phyloP scores from a whole-genome alignment of 805 yeast species.

The Debaryomyces hansenii region DNA sequence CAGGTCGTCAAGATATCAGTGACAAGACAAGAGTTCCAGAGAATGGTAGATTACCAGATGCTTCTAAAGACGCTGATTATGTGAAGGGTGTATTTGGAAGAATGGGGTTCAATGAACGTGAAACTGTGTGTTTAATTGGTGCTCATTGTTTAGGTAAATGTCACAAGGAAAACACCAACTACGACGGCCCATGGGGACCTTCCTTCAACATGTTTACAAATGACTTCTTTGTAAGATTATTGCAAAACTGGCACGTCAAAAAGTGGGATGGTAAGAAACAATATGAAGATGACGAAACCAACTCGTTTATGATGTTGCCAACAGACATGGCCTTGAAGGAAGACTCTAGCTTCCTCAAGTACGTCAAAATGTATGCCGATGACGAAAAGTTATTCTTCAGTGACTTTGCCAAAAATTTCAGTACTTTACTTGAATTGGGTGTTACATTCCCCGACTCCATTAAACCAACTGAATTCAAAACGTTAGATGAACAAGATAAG shows the following conservation, averaged over 20 bases:
- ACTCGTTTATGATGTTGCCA: slow-evolving; percentile 55
- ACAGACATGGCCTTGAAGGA: slow-evolving; percentile 55
- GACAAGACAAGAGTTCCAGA: slow-evolving; percentile 54
- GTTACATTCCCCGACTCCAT: slow-evolving; percentile 50
- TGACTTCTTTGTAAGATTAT: slow-evolving; percentile 38
- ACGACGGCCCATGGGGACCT: slow-evolving; percentile 47
- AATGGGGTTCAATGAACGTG: slow-evolving; percentile 45
- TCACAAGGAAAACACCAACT: slow-evolving; percentile 38
- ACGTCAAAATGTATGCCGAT: slow-evolving; percentile 48
- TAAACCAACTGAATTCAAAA: slow-evolving; percentile 52
- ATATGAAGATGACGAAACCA: slow-evolving; percentile 39
- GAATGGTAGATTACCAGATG: slow-evolving; percentile 75
- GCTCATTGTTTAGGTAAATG: slow-evolving; percentile 45
- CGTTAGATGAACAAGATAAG: slow-evolving; percentile 66
- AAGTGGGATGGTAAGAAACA: slow-evolving; percentile 43
- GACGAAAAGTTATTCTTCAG: slow-evolving; percentile 50
- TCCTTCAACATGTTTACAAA: slow-evolving; percentile 41
- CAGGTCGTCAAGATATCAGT: slow-evolving; percentile 69
- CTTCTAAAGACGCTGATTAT: slow-evolving; percentile 61
- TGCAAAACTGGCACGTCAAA: slow-evolving; percentile 54
- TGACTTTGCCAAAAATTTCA: slow-evolving; percentile 48
- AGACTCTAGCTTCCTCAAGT: slow-evolving; percentile 45
- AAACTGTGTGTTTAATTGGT: slow-evolving; percentile 42
- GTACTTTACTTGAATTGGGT: slow-evolving; percentile 47
- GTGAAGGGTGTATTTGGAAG: slow-evolving; percentile 63